Base-by-base conservation (phyloP, 305 asterid species). In the Fraxinus paxiana region DNA sequence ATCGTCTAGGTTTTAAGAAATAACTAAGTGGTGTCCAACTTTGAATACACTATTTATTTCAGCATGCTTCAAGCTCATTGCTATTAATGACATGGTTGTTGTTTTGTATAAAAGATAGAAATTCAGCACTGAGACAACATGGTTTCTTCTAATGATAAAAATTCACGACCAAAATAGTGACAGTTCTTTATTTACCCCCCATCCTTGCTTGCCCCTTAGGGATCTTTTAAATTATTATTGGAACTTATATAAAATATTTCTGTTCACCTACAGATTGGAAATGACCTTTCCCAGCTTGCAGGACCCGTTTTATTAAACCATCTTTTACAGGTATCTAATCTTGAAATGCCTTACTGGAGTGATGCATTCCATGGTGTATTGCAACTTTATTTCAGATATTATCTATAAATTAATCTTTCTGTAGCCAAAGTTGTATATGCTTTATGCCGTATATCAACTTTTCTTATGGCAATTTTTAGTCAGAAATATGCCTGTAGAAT, bases 281-380 rank as follows among this genome's bases (percentile, higher is more conserved):
- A 87, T 87, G 99, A 94, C 78, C 88, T 88, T 77, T 89, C 97
- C 73, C 95, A 92, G 93, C 97, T 96, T 76, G 87, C 94, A 71
- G 98, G 98, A 80, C 98, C 99, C 22, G 91, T 96, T 87, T 79
- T 96, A 85, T 86, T 92, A 83, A 96, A 91, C 88, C 94, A 86
- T 85, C 97, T 96, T 74, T 81, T 94, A 85, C 89, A 91, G 97
- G 99, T 94, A 78, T 77, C 80, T 51, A 31, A n/a, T 70, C 67
- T 70, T 56, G 33, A 71, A 70, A 37, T 75, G 74, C 33, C 31
- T 9, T 74, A 56, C 18, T 71, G 73, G 37, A 75, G 38, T 76
- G 70, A 33, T 81, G 82, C 34, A 41, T 73, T 79, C 63, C 70
- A 13, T 33, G 22, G 46, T 70, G 37, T 28, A 70, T n/a, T 30